These are phyloP conservation scores for Colletotrichum simmondsii DNA, from an alignment of 2,329 filamentous ascomycete genomes.

Conservation along the genomic window DNA sequence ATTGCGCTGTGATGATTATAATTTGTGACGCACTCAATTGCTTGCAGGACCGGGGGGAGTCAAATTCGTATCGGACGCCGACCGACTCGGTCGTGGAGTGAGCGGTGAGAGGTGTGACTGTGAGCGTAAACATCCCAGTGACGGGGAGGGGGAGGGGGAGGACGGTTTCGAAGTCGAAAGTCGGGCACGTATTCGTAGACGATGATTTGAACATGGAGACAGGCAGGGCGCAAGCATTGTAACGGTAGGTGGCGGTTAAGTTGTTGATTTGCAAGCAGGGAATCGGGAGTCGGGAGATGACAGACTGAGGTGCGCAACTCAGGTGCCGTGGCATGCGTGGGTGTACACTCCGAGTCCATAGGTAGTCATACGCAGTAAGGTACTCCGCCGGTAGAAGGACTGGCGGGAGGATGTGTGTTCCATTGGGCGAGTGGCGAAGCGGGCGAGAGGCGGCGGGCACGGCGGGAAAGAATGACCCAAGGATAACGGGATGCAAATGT, in stretches of 20 bases:
- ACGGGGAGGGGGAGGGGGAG: not conserved
- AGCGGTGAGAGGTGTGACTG: conserved; percentile 10
- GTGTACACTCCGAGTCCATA: no score
- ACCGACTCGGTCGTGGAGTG: conserved; percentile 25
- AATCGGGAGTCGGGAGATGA: not conserved
- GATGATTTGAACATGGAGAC: not conserved
- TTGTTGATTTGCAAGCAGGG: conserved; percentile 2
- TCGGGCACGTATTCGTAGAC: not conserved
- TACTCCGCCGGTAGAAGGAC: not conserved
- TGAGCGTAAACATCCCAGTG: not conserved
- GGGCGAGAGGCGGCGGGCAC: not conserved
- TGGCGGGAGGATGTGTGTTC: not conserved
- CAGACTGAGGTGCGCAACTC: no score
- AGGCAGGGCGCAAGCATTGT: not conserved
- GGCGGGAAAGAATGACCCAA: not conserved
- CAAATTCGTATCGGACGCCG: conserved; percentile 13
- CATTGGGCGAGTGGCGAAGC: not conserved
- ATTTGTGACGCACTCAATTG: conserved; percentile 5
- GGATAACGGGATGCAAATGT: not conserved
- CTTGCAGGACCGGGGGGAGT: conserved; percentile 6
- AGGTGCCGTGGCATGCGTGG: no score
- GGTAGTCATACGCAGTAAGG: no score
- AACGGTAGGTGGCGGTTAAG: conserved; percentile 12
- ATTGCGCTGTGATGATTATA: not conserved
- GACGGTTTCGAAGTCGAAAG: not conserved